Conservation (phyloP, 2,329 filamentous ascomycete species). For the Lachnellula suecica region DNA sequence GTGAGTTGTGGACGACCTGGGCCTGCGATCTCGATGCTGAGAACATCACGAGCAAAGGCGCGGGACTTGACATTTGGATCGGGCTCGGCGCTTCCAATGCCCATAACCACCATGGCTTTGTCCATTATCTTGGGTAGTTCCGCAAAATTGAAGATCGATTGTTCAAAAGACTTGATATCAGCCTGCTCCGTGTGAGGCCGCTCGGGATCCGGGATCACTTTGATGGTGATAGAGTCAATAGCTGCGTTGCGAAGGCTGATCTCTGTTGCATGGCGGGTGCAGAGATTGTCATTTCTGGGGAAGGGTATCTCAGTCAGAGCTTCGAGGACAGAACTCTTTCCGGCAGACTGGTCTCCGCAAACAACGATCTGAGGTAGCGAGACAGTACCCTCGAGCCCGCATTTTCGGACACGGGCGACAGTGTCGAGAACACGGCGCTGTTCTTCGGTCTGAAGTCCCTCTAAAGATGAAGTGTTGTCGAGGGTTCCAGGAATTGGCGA, state of each 20-base stretch:
- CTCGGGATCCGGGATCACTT: constrained; percentile 12
- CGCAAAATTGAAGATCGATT: constrained; percentile 11
- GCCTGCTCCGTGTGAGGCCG: constrained; percentile 13
- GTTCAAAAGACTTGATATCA: constrained; percentile 7
- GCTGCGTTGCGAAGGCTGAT: constrained; percentile 24
- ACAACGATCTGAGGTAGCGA: constrained; percentile 27
- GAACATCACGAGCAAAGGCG: constrained; percentile 18
- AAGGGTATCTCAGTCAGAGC: constrained; percentile 36
- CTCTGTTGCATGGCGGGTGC: constrained; percentile 43
- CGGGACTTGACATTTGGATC: constrained; percentile 12
- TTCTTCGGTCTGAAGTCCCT: constrained; percentile 42
- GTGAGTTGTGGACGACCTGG: constrained; percentile 50
- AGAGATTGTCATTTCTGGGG: constrained; percentile 37
- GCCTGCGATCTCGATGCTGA: constrained; percentile 14
- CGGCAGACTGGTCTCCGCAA: constrained; percentile 30
- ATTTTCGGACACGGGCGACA: constrained; percentile 53
- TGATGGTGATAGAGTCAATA: neutral
- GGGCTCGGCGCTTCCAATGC: constrained; percentile 15
- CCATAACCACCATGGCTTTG: constrained; percentile 13
- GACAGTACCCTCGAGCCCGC: constrained; percentile 23
- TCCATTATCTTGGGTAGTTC: constrained; percentile 2
- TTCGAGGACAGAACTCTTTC: constrained; percentile 35
- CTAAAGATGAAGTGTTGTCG: constrained; percentile 19
- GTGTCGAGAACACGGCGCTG: constrained; percentile 58
- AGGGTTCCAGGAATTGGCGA: too few species aligned